phyloP scores from a whole-genome alignment of 1,284 basidiomycete genomes.

The Laetiporus sulphureus region DNA sequence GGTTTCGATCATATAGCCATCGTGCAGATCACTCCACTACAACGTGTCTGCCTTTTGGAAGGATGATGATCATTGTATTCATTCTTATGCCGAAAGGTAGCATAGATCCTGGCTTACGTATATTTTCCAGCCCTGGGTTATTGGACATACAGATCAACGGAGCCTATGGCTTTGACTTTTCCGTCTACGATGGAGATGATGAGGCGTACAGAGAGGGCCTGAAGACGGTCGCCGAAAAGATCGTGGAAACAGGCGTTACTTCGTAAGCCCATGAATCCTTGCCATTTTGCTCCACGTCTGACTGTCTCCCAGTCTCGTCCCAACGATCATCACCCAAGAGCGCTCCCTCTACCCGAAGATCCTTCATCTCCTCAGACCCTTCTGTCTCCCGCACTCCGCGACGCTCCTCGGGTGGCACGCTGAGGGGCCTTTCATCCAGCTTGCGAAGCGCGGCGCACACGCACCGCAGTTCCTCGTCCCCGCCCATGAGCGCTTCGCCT shows the following conservation, averaged over 20 bases:
- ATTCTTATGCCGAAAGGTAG: too few relatives aligned
- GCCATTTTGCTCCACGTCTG: conserved; percentile 2
- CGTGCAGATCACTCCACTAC: too few relatives aligned
- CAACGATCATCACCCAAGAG: conserved; percentile 77
- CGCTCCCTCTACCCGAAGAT: conserved; percentile 64
- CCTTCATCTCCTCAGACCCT: conserved; percentile 56
- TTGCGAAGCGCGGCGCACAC: conserved; percentile 78
- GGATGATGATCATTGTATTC: too few relatives aligned
- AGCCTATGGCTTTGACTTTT: conserved; percentile 87
- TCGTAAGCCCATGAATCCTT: conserved; percentile 44
- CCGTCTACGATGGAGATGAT: conserved; percentile 68
- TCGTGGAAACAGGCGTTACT: conserved; percentile 85
- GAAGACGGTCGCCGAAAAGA: conserved; percentile 63
- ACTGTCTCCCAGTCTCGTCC: conserved; percentile 45
- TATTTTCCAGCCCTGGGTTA: conserved; percentile 72
- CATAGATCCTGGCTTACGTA: too few relatives aligned
- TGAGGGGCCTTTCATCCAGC: conserved; percentile 84
- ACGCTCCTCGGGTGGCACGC: conserved; percentile 83
- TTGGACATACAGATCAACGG: conserved; percentile 85
- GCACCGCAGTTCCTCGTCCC: conserved; percentile 60
- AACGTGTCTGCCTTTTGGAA: too few relatives aligned
- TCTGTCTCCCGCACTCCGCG: conserved; percentile 52
- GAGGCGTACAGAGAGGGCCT: conserved; percentile 64
- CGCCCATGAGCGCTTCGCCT: conserved; percentile 51
- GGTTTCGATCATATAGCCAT: too few relatives aligned